These are phyloP conservation scores for Ceratorhiza oryzae-sativae DNA, from an alignment of 1,284 basidiomycete genomes.

Conservation along the genomic window DNA sequence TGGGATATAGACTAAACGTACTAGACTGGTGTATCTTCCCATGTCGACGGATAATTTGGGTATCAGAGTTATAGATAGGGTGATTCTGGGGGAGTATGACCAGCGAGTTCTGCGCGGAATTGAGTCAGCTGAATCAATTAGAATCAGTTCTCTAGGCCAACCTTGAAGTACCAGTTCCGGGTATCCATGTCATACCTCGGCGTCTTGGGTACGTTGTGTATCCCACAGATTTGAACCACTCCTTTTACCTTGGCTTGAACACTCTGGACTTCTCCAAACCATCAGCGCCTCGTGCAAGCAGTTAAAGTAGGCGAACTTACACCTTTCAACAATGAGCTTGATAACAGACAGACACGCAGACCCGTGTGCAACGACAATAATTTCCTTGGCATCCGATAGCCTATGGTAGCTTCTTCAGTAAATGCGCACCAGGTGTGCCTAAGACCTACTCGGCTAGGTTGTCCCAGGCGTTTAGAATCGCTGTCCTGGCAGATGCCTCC, in stretches of 20 bases:
- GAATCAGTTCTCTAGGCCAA: constrained; percentile 46
- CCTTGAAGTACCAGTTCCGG: constrained; percentile 70
- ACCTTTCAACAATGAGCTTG: constrained; percentile 71
- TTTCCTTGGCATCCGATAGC: constrained; percentile 69
- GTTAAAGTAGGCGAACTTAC: constrained; percentile 55
- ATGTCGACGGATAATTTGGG: constrained; percentile 65
- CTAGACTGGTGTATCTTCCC: constrained; percentile 58
- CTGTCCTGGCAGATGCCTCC: constrained; percentile 59
- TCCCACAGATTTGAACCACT: constrained; percentile 79
- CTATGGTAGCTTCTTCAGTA: constrained; percentile 52
- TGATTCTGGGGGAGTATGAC: constrained; percentile 69
- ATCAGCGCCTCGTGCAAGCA: constrained; percentile 4
- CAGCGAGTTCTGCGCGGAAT: constrained; percentile 62
- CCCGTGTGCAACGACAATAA: constrained; percentile 89
- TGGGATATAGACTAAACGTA: background rate
- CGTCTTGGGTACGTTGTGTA: constrained; percentile 62
- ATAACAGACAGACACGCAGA: constrained; percentile 78
- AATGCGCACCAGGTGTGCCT: constrained; percentile 3
- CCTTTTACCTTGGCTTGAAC: constrained; percentile 70
- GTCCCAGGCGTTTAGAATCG: constrained; percentile 91
- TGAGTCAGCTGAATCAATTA: constrained; percentile 21
- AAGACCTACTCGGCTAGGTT: constrained; percentile 82
- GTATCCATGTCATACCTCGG: constrained; percentile 62
- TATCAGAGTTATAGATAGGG: constrained; percentile 57
- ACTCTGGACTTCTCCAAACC: constrained; percentile 16